Evolutionary conservation across 1,284 basidiomycete genomes (phyloP).

Genomic region (Amylostereum chailletii): DNA sequence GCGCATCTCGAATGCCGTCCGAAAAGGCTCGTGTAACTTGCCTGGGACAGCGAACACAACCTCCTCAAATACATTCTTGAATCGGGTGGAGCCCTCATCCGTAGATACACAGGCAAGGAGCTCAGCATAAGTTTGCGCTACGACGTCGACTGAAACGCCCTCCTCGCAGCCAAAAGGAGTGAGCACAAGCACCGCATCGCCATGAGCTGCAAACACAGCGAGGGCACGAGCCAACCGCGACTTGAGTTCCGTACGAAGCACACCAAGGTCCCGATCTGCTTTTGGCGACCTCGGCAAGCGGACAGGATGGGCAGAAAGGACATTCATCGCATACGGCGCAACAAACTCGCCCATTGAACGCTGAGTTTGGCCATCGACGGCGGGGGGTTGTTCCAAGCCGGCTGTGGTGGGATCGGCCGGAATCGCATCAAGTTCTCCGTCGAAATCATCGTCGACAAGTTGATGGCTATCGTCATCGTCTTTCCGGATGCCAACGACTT

Average conservation of each 20-base stretch:
- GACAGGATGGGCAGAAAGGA: constrained; percentile 36
- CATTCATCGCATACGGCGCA: constrained; percentile 33
- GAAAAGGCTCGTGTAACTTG: constrained; percentile 28
- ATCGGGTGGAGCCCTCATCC: constrained; percentile 22
- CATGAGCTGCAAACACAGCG: constrained; percentile 35
- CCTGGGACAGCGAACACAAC: constrained; percentile 36
- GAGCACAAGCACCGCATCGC: constrained; percentile 34
- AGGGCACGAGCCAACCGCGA: constrained; percentile 35
- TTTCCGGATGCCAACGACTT: constrained; percentile 37
- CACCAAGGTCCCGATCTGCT: constrained; percentile 11
- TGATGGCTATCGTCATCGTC: constrained; percentile 28
- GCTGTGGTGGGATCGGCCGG: constrained; percentile 17
- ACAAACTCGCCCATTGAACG: constrained; percentile 23
- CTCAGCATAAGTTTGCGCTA: constrained; percentile 55
- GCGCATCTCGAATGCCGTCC: constrained; percentile 32
- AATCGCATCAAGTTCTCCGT: constrained; percentile 11
- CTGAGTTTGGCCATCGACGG: constrained; percentile 10
- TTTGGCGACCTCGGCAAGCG: constrained; percentile 6
- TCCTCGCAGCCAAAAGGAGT: constrained; percentile 38
- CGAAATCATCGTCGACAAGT: constrained; percentile 11
- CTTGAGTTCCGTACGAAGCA: constrained; percentile 30
- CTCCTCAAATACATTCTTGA: constrained; percentile 33
- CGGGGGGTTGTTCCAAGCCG: constrained; percentile 9
- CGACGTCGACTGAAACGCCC: constrained; percentile 27
- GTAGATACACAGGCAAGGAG: constrained; percentile 30